These are phyloP conservation scores for Suhomyces ambrosiae DNA, from an alignment of 1,139 yeast genomes.

Conservation along the genomic window DNA sequence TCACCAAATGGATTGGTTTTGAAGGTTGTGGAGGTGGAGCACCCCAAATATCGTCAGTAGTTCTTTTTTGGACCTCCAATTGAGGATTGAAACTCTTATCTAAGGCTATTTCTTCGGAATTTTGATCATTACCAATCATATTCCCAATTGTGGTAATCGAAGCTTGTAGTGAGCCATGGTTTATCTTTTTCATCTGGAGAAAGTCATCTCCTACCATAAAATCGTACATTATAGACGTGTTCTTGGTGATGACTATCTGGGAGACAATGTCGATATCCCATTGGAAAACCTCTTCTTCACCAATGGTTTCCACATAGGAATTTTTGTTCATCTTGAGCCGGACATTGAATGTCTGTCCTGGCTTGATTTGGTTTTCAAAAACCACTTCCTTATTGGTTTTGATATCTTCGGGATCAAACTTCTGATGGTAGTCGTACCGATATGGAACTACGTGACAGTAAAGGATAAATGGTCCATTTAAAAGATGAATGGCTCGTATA, in stretches of 20 bases:
- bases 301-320: slow-evolving; percentile 24
- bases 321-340: slow-evolving; percentile 50
- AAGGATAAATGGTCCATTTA: slow-evolving; percentile 62
- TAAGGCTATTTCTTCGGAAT: background rate
- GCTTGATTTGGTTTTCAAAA: slow-evolving; percentile 51
- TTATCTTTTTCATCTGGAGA: slow-evolving; percentile 33
- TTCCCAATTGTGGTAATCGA: slow-evolving; percentile 21
- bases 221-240: slow-evolving; percentile 21
- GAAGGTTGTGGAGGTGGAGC: slow-evolving; percentile 16
- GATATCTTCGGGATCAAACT: slow-evolving; percentile 29
- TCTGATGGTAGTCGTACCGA: slow-evolving; percentile 41
- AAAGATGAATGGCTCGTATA: slow-evolving; percentile 54
- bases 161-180: slow-evolving; percentile 27
- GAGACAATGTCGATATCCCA: slow-evolving; percentile 28
- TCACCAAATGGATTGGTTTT: slow-evolving; percentile 24
- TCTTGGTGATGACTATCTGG: slow-evolving; percentile 25
- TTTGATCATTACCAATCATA: slow-evolving; percentile 2
- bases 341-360: slow-evolving; percentile 62
- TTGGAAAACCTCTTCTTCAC: slow-evolving; percentile 17
- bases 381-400: slow-evolving; percentile 34
- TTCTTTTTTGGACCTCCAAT: slow-evolving; percentile 16
- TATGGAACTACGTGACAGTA: slow-evolving; percentile 61
- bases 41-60: slow-evolving; percentile 26
- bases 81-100: slow-evolving; percentile 16
- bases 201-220: slow-evolving; percentile 33